Base-by-base conservation (phyloP, 2,329 filamentous ascomycete genomes). In the Microsporum audouinii region DNA sequence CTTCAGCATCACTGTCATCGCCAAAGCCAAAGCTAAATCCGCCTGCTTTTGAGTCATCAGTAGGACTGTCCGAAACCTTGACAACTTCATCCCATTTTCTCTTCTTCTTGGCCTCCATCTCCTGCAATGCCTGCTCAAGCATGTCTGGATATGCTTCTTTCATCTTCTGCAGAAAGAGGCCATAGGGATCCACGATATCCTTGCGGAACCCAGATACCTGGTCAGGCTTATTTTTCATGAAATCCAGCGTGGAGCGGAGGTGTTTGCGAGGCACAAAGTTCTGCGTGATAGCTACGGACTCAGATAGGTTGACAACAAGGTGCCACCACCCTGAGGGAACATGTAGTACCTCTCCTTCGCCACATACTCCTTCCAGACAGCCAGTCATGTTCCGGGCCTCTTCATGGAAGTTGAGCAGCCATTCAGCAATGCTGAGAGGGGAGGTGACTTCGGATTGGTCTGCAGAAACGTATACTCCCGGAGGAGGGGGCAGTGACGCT, bases 291-390 rank as follows among this genome's bases (percentile, higher is more conserved):
- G 92, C 94, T 65, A 97, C 88, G 49, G 88, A 88, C 10, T 84
- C 81, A 67, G 91, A 88, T 1, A 96, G 77, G 70, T 97, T 97
- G 53, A 97, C 86, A 7, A 97, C 94, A 36, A 97, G 78, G 78
- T 97, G 92, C 86, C 94, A 97, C 92, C 92, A 97, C 4, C 92
- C 91, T 58, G 87, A 91, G 0, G 94, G 92, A 4, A 97, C 92
- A 71, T 96, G 89, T 57, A 97, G 75, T 14, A 97, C 86, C 73
- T 97, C 94, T 1, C 92, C 92, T 47, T 85, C 83, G 12, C 78
- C 75, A 71, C 92, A 97, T 33, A 97, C 85, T 0, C 90, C 92
- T 75, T 97, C 92, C 34, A 88, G 75, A 68, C 91, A 96, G 8
- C 88, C 89, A 0, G 86, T 83, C 1, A 86, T 84, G 59, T 77